phyloP scores from a whole-genome alignment of 495 filamentous ascomycete genomes.

The Penicillium malachiteum region DNA sequence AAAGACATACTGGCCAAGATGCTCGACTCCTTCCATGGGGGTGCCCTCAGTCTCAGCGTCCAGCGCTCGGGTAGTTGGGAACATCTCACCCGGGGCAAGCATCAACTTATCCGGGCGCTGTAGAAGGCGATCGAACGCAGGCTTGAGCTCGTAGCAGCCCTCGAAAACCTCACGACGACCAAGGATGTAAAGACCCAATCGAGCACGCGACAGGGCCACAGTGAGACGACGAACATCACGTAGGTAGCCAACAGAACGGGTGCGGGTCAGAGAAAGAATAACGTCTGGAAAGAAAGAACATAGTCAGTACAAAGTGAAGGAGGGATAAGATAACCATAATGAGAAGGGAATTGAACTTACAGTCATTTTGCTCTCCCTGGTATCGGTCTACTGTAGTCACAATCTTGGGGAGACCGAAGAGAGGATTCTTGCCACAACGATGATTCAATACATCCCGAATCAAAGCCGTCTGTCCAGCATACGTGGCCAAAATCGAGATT shows the following conservation, averaged over 20 bases:
- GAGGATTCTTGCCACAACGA: constrained; percentile 73
- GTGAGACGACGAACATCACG: constrained; percentile 92
- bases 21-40: constrained; percentile 87
- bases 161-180: constrained; percentile 89
- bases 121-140: constrained; percentile 77
- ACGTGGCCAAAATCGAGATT: constrained; percentile 89
- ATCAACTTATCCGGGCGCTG: constrained; percentile 72
- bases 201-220: constrained; percentile 91
- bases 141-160: constrained; percentile 79
- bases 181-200: constrained; percentile 89
- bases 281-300: constrained; percentile 58
- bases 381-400: constrained; percentile 98
- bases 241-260: constrained; percentile 86
- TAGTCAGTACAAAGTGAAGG: constrained; percentile 19
- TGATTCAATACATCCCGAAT: constrained; percentile 88
- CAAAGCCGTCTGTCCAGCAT: constrained; percentile 90
- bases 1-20: constrained; percentile 94
- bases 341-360: constrained; percentile 52
- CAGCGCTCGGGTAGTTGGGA: constrained; percentile 62
- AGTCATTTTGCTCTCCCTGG: constrained; percentile 99
- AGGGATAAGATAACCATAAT: not conserved
- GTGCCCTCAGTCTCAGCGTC: constrained; percentile 57
- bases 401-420: constrained; percentile 89
- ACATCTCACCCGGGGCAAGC: constrained; percentile 83
- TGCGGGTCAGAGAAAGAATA: constrained; percentile 87